Conservation (phyloP, 371 early-diverging fungal species). For the Rhizopus arrhizus region DNA sequence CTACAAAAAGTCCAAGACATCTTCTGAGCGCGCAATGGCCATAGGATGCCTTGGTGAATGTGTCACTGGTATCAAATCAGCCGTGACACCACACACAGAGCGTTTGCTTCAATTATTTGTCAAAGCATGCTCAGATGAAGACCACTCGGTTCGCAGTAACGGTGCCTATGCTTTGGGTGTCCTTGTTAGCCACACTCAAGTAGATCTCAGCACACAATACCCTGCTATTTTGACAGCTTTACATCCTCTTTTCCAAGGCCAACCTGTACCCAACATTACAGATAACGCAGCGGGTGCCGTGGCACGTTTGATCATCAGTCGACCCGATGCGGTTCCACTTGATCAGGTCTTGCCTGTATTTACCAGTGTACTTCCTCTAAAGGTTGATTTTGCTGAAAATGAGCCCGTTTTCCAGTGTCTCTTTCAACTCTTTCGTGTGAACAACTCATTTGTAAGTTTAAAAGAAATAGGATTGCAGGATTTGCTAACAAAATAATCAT, state of each 20-base stretch:
- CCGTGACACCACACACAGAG: slow-evolving; percentile 79
- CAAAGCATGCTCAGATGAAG: slow-evolving; percentile 74
- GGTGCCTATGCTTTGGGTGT: slow-evolving; percentile 84
- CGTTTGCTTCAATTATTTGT: slow-evolving; percentile 65
- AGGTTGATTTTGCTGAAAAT: slow-evolving; percentile 82
- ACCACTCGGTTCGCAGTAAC: slow-evolving; percentile 84
- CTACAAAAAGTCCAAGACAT: slow-evolving; percentile 72
- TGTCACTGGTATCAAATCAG: slow-evolving; percentile 70
- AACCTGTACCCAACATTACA: slow-evolving; percentile 65
- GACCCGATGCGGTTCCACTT: slow-evolving; percentile 72
- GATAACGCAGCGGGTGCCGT: slow-evolving; percentile 93
- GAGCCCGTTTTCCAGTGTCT: slow-evolving; percentile 75
- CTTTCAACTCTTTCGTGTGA: slow-evolving; percentile 64
- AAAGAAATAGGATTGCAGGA: slow-evolving; percentile 27
- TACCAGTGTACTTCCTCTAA: slow-evolving; percentile 71
- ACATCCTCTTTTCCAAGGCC: slow-evolving; percentile 70
- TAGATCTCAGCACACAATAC: slow-evolving; percentile 76
- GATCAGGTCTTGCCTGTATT: slow-evolving; percentile 76
- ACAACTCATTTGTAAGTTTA: slow-evolving; percentile 55
- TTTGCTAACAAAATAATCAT: slow-evolving; percentile 5
- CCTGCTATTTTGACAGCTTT: slow-evolving; percentile 60
- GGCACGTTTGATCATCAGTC: slow-evolving; percentile 74
- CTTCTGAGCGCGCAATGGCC: slow-evolving; percentile 87
- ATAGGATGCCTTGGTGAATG: slow-evolving; percentile 88
- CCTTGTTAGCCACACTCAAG: slow-evolving; percentile 66